Evolutionary conservation across 2,329 filamentous ascomycete genomes (phyloP).

Genomic region (Alternaria rosae): DNA sequence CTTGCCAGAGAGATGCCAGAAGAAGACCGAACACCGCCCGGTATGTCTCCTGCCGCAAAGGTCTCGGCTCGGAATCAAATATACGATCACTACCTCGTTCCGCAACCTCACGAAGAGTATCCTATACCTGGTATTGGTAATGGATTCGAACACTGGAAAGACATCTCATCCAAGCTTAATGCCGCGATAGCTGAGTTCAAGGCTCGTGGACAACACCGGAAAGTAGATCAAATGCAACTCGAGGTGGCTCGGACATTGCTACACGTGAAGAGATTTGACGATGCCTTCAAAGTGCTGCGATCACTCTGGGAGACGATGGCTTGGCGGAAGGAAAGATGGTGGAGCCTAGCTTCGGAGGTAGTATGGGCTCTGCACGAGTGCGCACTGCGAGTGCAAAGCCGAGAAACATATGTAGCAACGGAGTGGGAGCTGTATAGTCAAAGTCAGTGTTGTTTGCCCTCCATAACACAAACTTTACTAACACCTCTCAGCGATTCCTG

Average conservation of each 20-base stretch:
- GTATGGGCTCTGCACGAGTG: slow-evolving; percentile 63
- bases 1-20: slow-evolving; percentile 64
- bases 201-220: slow-evolving; percentile 60
- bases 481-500: slow-evolving; percentile 37
- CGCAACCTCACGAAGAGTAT: slow-evolving; percentile 64
- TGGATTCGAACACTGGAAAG: slow-evolving; percentile 60
- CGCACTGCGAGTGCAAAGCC: slow-evolving; percentile 55
- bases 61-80: slow-evolving; percentile 60
- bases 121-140: slow-evolving; percentile 51
- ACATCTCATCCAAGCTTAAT: slow-evolving; percentile 59
- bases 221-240: slow-evolving; percentile 62
- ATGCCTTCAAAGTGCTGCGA: slow-evolving; percentile 60
- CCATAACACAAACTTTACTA: slow-evolving; percentile 3
- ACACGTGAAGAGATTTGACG: slow-evolving; percentile 56
- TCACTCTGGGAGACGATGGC: slow-evolving; percentile 63
- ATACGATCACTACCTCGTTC: slow-evolving; percentile 69
- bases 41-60: slow-evolving; percentile 63
- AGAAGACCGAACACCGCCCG: slow-evolving; percentile 65
- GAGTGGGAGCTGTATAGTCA: slow-evolving; percentile 63
- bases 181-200: slow-evolving; percentile 60
- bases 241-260: slow-evolving; percentile 64
- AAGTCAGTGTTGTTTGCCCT: slow-evolving; percentile 25
- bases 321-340: slow-evolving; percentile 70
- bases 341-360: slow-evolving; percentile 62
- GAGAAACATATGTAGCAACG: slow-evolving; percentile 59